A percentile compares a stretch with the other conserved stretches of the same genome.
Conservation (phyloP, 1,139 yeast species). For the Pichia terricola region DNA sequence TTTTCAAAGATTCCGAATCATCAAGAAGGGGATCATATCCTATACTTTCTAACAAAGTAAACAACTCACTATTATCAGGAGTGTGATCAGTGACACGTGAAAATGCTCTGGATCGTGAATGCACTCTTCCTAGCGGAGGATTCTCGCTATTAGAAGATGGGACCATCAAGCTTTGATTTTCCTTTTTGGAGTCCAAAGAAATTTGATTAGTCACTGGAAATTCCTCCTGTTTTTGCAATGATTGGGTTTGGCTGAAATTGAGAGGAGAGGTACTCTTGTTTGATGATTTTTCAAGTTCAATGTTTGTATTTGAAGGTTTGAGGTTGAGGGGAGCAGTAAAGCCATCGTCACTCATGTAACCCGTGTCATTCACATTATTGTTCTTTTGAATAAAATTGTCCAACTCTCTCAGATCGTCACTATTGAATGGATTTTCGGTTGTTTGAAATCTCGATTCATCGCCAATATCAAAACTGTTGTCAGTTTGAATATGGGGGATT, state of each 20-base stretch:
- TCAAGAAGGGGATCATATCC: conserved; percentile 59
- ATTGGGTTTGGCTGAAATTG: too few species aligned
- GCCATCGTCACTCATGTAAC: conserved; percentile 2
- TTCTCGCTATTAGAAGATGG: too few species aligned
- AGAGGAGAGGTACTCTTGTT: too few species aligned
- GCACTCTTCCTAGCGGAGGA: neutral
- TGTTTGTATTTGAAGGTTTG: too few species aligned
- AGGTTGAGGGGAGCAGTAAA: conserved; percentile 8
- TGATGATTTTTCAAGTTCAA: too few species aligned
- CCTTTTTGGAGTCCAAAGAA: neutral
- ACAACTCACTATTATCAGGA: conserved; percentile 26
- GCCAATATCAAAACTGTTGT: conserved; percentile 1
- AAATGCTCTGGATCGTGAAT: conserved; percentile 22
- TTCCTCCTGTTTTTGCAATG: too few species aligned
- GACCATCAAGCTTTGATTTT: conserved; percentile 8
- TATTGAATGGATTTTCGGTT: conserved; percentile 3
- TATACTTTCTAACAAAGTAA: conserved; percentile 64
- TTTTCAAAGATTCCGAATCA: conserved; percentile 46
- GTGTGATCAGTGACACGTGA: conserved; percentile 18
- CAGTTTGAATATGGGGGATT: neutral
- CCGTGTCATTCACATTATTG: conserved; percentile 3
- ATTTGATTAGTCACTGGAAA: too few species aligned
- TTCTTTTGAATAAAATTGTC: conserved; percentile 7
- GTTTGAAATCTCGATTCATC: conserved; percentile 5
- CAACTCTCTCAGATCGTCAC: conserved; percentile 2